Conservation (phyloP, 495 filamentous ascomycete genomes). For the Pyrenula aspistea region DNA sequence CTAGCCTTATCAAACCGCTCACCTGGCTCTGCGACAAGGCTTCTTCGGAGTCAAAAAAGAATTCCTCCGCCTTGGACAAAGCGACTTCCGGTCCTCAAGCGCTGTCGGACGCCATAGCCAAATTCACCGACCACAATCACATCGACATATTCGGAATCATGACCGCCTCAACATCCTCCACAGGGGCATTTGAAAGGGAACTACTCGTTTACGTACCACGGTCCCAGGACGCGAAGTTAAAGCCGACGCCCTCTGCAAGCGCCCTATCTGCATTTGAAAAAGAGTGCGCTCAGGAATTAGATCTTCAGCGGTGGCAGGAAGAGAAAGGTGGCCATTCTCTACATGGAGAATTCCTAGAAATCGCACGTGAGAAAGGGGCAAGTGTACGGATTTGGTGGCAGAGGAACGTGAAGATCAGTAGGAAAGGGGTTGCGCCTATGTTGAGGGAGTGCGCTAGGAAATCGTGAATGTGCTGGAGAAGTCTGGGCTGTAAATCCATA, state of each 20-base stretch:
- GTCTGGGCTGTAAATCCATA: no score
- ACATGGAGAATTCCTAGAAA: not conserved
- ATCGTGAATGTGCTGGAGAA: no score
- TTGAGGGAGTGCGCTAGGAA: slow-evolving; percentile 56
- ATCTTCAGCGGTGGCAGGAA: slow-evolving; percentile 40
- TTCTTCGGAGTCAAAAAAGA: no score
- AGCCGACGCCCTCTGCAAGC: no score
- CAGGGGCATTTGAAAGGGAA: slow-evolving; percentile 55
- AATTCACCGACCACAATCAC: slow-evolving; percentile 43
- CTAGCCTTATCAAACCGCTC: slow-evolving; percentile 57
- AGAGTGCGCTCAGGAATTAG: slow-evolving; percentile 32
- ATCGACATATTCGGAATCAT: slow-evolving; percentile 64
- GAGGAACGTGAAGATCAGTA: slow-evolving; percentile 50
- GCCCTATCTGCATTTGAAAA: slow-evolving; percentile 42
- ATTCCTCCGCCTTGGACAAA: slow-evolving; percentile 4
- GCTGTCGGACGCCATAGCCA: slow-evolving; percentile 33
- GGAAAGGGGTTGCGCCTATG: slow-evolving; percentile 84
- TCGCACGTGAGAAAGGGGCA: slow-evolving; percentile 8
- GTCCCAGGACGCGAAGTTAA: slow-evolving; percentile 23
- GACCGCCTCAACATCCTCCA: slow-evolving; percentile 48
- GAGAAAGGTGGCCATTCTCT: no score
- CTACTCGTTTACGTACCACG: slow-evolving; percentile 56
- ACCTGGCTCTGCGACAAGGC: slow-evolving; percentile 49
- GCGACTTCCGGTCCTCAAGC: slow-evolving; percentile 7
- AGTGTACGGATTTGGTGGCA: slow-evolving; percentile 51